These are phyloP conservation scores for Astrothelium subdiscretum DNA, from an alignment of 495 filamentous ascomycete species.

Conservation along the genomic window DNA sequence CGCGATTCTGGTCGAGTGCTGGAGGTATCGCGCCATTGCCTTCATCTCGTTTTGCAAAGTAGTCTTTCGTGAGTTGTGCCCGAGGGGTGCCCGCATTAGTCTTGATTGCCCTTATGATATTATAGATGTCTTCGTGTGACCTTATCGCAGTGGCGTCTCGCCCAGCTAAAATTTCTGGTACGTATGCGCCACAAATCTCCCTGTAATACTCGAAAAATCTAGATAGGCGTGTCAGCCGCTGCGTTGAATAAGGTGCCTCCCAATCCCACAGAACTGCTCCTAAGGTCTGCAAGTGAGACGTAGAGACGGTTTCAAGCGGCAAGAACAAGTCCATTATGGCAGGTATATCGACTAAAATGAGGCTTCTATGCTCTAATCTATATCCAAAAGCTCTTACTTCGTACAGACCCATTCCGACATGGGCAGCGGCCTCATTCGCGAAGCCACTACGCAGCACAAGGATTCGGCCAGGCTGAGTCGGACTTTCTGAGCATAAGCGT, in stretches of 20 bases:
- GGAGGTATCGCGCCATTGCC: conserved; percentile 4
- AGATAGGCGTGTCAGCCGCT: conserved; percentile 12
- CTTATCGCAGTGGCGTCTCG: conserved; percentile 1
- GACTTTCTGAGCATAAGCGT: neutral
- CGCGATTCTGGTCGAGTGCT: conserved; percentile 11
- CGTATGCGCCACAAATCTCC: conserved; percentile 19
- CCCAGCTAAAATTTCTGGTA: conserved; percentile 11
- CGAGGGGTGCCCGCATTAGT: neutral
- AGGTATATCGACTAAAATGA: conserved; percentile 10
- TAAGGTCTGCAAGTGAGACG: neutral
- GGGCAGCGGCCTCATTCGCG: neutral
- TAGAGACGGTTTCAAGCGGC: conserved; percentile 14
- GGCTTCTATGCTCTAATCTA: neutral
- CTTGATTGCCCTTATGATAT: conserved; percentile 1
- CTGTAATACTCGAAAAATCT: conserved; percentile 29
- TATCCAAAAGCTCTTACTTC: neutral
- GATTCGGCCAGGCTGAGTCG: neutral
- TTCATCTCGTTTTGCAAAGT: conserved; percentile 1
- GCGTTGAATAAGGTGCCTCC: conserved; percentile 12
- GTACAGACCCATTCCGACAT: too few relatives aligned
- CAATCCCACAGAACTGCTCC: conserved; percentile 9
- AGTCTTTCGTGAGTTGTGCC: neutral
- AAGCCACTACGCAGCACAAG: neutral
- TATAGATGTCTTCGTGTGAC: conserved; percentile 3
- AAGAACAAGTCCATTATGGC: conserved; percentile 24